A percentile compares a stretch with the other conserved stretches of the same genome.
Evolutionary conservation across 2,329 filamentous ascomycete genomes (phyloP).

Genomic region (Penicillium sp.): DNA sequence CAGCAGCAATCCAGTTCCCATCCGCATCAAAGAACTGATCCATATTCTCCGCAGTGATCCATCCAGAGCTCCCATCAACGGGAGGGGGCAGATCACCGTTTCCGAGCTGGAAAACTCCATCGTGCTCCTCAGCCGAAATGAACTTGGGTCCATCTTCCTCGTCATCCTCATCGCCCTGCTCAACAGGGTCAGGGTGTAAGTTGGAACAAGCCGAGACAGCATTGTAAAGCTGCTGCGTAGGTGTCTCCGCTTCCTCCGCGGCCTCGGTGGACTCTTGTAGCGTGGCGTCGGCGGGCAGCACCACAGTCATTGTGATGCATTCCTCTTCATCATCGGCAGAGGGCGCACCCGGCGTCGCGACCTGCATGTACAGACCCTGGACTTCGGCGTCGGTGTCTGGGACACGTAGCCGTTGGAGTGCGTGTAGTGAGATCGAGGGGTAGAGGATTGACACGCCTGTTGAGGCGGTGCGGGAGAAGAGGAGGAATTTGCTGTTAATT

Average conservation of each 20-base stretch:
- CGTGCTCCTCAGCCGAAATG: conserved; percentile 17
- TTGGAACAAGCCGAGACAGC: conserved; percentile 50
- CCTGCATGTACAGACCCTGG: conserved; percentile 50
- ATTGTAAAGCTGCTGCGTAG: conserved; percentile 42
- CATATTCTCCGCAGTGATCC: conserved; percentile 85
- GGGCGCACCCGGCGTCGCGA: conserved; percentile 33
- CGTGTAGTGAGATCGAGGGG: conserved; percentile 49
- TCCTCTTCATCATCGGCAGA: conserved; percentile 41
- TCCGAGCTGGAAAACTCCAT: conserved; percentile 37
- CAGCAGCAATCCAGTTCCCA: conserved; percentile 69
- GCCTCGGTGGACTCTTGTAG: conserved; percentile 18
- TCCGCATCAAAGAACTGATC: conserved; percentile 77
- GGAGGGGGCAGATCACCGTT: conserved; percentile 46
- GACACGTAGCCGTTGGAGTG: conserved; percentile 44
- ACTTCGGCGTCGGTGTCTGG: conserved; percentile 31
- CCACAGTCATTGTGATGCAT: conserved; percentile 43
- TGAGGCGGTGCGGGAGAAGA: conserved; percentile 37
- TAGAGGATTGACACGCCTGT: conserved; percentile 47
- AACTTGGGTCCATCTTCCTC: conserved; percentile 25
- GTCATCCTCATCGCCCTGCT: conserved; percentile 35
- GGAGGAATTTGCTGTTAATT: conserved; percentile 40
- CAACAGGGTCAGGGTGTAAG: conserved; percentile 46
- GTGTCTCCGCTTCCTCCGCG: conserved; percentile 31
- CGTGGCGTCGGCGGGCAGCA: conserved; percentile 32
- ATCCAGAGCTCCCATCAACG: conserved; percentile 49